Conservation (phyloP, 1,284 basidiomycete genomes). For the Porodaedalea pini region DNA sequence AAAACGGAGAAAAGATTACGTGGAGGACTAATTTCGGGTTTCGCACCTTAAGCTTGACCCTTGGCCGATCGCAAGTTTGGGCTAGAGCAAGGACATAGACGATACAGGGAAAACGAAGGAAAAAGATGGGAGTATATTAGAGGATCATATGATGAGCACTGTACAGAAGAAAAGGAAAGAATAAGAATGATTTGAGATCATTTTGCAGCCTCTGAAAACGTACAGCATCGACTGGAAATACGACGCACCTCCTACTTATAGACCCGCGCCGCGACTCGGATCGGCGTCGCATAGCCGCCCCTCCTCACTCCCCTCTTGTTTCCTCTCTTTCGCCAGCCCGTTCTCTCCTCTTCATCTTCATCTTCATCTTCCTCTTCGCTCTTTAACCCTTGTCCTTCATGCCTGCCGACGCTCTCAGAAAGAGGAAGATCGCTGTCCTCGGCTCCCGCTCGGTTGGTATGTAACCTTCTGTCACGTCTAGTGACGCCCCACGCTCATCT, state of each 20-base stretch:
- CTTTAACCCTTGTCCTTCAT: constrained; percentile 30
- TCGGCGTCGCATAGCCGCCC: constrained; percentile 16
- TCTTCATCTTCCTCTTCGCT: constrained; percentile 12
- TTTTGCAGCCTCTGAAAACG: not conserved
- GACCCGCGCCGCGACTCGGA: constrained; percentile 3
- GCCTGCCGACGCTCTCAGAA: constrained; percentile 63
- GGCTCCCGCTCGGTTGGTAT: constrained; percentile 78
- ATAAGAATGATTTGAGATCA: not conserved
- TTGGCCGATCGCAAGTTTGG: not conserved
- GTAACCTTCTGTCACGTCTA: constrained; percentile 31
- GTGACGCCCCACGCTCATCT: constrained; percentile 18
- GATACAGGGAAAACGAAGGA: not conserved
- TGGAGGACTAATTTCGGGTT: not conserved
- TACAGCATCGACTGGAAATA: not conserved
- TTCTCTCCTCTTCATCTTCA: constrained; percentile 7
- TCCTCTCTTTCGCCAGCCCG: constrained; percentile 19
- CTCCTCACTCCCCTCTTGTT: not conserved
- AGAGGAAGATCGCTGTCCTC: constrained; percentile 81
- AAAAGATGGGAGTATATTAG: not conserved
- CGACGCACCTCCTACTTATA: too few species aligned
- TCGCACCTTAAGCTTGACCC: constrained; percentile 4
- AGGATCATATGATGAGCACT: constrained; percentile 6
- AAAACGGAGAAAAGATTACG: constrained; percentile 9
- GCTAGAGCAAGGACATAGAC: not conserved
- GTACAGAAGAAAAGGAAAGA: not conserved